phyloP scores from a whole-genome alignment of 345 rosid genomes.

The Luvunga scandens region DNA sequence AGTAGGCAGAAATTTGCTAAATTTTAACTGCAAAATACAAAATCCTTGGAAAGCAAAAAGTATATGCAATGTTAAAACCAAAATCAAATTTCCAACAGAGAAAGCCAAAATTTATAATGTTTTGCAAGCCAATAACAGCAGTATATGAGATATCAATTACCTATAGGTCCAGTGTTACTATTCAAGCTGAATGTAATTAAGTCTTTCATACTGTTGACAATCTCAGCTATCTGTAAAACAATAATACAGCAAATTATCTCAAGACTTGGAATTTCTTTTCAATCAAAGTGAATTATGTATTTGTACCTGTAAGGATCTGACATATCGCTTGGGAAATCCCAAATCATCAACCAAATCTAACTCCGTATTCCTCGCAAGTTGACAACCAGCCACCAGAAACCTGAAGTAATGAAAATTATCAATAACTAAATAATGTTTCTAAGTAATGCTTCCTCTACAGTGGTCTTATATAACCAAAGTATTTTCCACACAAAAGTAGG shows the following conservation, averaged over 20 bases:
- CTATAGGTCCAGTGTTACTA: constrained; percentile 20
- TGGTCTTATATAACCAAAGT: background rate
- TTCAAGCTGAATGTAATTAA: constrained; percentile 19
- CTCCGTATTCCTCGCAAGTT: constrained; percentile 1
- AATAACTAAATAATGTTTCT: background rate
- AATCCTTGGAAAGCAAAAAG: background rate
- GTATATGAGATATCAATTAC: background rate
- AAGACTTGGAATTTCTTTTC: background rate
- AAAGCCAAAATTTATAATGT: background rate
- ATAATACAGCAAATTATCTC: background rate
- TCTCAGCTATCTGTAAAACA: constrained; percentile 19
- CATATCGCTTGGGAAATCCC: constrained; percentile 16
- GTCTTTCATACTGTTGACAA: constrained; percentile 19
- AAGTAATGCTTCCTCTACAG: background rate
- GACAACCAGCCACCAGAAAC: constrained; percentile 21
- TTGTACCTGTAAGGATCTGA: constrained; percentile 10
- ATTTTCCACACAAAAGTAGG: background rate
- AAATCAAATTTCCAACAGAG: background rate
- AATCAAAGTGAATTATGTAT: background rate
- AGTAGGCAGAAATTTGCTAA: background rate
- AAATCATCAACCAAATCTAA: constrained; percentile 10
- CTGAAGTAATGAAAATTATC: background rate
- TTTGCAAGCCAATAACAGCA: background rate
- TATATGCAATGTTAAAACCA: background rate
- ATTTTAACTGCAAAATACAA: background rate